phyloP scores from a whole-genome alignment of 1,139 yeast genomes.

The Magnusiomyces ingens region DNA sequence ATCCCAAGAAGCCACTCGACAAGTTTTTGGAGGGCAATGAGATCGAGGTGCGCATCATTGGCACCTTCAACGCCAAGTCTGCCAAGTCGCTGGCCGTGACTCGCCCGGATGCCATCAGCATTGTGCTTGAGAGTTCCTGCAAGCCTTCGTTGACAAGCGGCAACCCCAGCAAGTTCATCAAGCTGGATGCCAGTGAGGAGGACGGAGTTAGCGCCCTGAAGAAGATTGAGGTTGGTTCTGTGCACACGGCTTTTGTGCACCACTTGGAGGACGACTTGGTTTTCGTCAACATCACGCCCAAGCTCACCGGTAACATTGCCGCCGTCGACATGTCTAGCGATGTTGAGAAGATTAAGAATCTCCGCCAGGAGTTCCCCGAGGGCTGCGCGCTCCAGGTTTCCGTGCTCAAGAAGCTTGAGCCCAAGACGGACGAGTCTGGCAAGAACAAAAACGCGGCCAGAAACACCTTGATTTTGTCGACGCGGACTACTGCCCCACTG shows the following conservation, averaged over 20 bases:
- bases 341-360: constrained; percentile 40
- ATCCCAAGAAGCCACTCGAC: constrained; percentile 51
- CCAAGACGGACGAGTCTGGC: constrained; percentile 21
- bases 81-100: constrained; percentile 66
- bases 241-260: constrained; percentile 45
- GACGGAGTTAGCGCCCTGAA: constrained; percentile 32
- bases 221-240: constrained; percentile 40
- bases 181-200: constrained; percentile 16
- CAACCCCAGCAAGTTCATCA: constrained; percentile 15
- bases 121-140: constrained; percentile 61
- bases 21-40: constrained; percentile 53
- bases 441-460: not conserved
- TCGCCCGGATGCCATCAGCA: constrained; percentile 43
- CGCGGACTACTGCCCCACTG: constrained; percentile 1
- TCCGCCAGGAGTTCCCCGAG: constrained; percentile 51
- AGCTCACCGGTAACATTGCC: constrained; percentile 60
- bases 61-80: constrained; percentile 67
- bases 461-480: constrained; percentile 4
- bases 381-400: constrained; percentile 63
- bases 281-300: constrained; percentile 68
- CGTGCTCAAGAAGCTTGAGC: constrained; percentile 38
- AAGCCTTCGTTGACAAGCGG: constrained; percentile 38
- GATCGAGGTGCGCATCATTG: constrained; percentile 62
- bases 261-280: constrained; percentile 42
- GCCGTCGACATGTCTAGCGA: constrained; percentile 59